Evolutionary conservation across 83 land plant genomes (phyloP), one percentile per base, ranked within the genome.

Genomic region (Thuja plicata): DNA sequence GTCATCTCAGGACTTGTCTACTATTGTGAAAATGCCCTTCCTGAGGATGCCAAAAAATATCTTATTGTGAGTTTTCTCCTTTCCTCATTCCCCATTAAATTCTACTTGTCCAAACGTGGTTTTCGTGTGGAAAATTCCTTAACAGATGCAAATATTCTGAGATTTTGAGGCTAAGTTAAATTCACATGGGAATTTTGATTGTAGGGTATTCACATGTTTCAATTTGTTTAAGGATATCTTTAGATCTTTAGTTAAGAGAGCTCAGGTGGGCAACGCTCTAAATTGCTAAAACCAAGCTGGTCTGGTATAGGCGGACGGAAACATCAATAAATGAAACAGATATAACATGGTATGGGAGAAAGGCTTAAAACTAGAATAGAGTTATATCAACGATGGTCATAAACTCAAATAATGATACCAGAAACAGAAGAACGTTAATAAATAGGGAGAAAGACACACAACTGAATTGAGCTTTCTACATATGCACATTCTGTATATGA

Each of bases 1-100:
- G 90, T 95, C 55, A 95, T 97, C 43, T 88, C 92, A 6, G 97
- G 97, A 34, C 92, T 97, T 71, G 97, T 97, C 83, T 95, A 97
- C 43, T 97, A 95, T 92, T 97, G 98, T 88, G 98, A 97, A 89
- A 77, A 91, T 50, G 98, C 96, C 16, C 89, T 94, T 41, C 96
- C 97, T 5, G 85, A 88, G 27, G 99, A 97, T 88, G 99, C 97
- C 86, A 90, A 91, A 78, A 96, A 97, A 70, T 97, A 97, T 87
- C 95, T 97, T 86, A 89, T 86, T 87, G 97, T 97, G 93, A 86
- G 90, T 73, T 40, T 46, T 73, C 50, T 17, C 57, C 57, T 2
- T 40, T 12, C 15, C 46, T 16, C 57, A 83, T 60, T 16, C 17
- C 10, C 82, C 54, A 74, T 27, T 78, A 62, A 86, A 40, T 83